phyloP scores from a whole-genome alignment of 129 eudicot genomes.

The Kitagawia praeruptora region DNA sequence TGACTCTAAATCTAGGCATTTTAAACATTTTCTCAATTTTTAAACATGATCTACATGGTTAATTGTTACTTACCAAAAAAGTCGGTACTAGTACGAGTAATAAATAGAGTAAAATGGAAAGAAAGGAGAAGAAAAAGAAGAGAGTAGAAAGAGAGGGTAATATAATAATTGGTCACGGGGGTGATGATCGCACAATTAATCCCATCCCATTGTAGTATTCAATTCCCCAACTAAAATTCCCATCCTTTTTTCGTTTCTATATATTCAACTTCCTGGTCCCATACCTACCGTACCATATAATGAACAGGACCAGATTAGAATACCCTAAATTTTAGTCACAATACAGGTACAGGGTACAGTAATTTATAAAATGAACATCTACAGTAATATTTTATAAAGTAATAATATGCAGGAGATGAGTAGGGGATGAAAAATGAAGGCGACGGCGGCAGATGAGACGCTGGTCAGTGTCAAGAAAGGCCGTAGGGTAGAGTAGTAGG shows the following conservation, averaged over 20 bases:
- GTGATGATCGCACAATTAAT: conserved; percentile 1
- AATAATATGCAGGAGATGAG: neutral
- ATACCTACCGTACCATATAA: neutral
- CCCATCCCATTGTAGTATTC: neutral
- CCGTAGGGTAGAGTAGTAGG: neutral
- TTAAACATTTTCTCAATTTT: no score
- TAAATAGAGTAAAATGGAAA: neutral
- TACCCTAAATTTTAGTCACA: no score
- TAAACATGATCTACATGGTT: no score
- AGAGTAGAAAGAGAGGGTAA: neutral
- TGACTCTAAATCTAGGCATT: no score
- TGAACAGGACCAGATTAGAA: no score
- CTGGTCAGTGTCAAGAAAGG: neutral
- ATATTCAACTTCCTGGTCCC: neutral
- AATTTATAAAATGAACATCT: no score
- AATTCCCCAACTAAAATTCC: neutral
- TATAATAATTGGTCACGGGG: neutral
- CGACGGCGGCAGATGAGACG: conserved; percentile 14
- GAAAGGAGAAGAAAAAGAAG: no score
- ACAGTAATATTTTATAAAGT: no score
- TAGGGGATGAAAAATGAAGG: neutral
- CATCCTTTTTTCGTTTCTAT: no score
- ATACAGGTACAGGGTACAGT: no score
- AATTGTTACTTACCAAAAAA: no score
- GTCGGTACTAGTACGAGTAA: no score